phyloP scores from a whole-genome alignment of 2,329 filamentous ascomycete species.

The Colletotrichum echinochloae region DNA sequence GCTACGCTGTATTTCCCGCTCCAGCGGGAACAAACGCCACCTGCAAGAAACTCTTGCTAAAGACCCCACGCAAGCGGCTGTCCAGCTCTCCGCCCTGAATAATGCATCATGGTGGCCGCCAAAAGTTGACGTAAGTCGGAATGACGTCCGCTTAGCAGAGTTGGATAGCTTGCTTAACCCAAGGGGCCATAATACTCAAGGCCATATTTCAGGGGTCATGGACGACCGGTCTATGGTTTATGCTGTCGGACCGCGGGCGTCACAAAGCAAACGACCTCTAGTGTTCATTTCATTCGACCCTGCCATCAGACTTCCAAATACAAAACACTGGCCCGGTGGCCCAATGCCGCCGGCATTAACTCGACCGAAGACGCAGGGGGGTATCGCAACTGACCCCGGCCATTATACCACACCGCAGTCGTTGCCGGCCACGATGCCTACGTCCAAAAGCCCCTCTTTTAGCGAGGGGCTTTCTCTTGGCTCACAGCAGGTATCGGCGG shows the following conservation, averaged over 20 bases:
- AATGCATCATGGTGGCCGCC: constrained; percentile 54
- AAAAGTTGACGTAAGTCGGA: constrained; percentile 11
- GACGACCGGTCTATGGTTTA: too few relatives aligned
- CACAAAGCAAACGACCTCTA: too few relatives aligned
- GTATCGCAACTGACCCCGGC: not conserved
- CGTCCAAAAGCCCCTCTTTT: too few relatives aligned
- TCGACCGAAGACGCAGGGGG: not conserved
- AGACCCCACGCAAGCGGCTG: not conserved
- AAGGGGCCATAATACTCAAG: constrained; percentile 51
- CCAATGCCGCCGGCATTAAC: constrained; percentile 15
- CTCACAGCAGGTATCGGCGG: constrained; percentile 31
- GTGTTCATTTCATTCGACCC: constrained; percentile 60
- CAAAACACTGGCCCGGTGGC: constrained; percentile 43
- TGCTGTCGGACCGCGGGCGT: constrained; percentile 50
- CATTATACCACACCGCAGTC: not conserved
- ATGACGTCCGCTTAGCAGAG: constrained; percentile 36
- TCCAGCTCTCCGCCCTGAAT: not conserved
- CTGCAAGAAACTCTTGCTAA: not conserved
- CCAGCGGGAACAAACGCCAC: too few relatives aligned
- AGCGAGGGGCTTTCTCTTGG: constrained; percentile 40
- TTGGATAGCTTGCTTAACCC: constrained; percentile 51
- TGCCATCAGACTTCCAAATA: constrained; percentile 48
- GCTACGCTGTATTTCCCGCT: too few relatives aligned
- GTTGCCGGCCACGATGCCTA: constrained; percentile 4
- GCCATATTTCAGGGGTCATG: constrained; percentile 55